These are phyloP conservation scores for Phytophthora brassicae DNA, from an alignment of 352 stramenopile species.

Conservation along the genomic window DNA sequence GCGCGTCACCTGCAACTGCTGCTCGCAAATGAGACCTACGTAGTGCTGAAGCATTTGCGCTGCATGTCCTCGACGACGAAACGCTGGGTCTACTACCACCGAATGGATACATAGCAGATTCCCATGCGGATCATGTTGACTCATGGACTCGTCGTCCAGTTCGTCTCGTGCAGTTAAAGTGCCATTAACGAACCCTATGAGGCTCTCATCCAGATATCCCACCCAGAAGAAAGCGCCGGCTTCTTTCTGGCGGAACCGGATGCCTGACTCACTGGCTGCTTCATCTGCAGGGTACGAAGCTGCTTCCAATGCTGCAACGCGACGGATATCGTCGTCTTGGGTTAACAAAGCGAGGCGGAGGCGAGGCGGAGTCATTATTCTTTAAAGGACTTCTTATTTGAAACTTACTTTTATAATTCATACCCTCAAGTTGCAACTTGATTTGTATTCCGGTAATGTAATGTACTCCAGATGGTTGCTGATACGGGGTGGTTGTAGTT, in stretches of 20 bases:
- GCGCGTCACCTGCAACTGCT: slow-evolving; percentile 54
- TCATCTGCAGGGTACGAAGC: slow-evolving; percentile 86
- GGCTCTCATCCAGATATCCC: slow-evolving; percentile 30
- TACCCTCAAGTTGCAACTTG: neutral
- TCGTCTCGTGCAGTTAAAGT: slow-evolving; percentile 60
- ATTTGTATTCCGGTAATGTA: too few species aligned
- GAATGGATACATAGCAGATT: slow-evolving; percentile 89
- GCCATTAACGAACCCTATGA: slow-evolving; percentile 91
- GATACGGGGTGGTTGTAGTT: too few species aligned
- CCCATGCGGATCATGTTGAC: slow-evolving; percentile 71
- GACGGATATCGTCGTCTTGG: slow-evolving; percentile 38
- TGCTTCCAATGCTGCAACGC: slow-evolving; percentile 51
- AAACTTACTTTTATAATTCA: too few species aligned
- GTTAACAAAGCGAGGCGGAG: slow-evolving; percentile 21
- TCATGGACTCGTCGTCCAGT: slow-evolving; percentile 78
- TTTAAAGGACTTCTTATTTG: slow-evolving; percentile 1
- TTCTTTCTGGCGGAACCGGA: slow-evolving; percentile 86
- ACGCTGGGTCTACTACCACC: slow-evolving; percentile 72
- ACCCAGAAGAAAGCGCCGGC: slow-evolving; percentile 72
- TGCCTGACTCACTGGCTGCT: slow-evolving; percentile 69
- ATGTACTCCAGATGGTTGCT: too few species aligned
- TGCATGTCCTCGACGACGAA: slow-evolving; percentile 71
- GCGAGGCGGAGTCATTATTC: slow-evolving; percentile 4
- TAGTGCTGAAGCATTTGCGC: slow-evolving; percentile 86
- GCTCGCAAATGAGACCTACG: slow-evolving; percentile 43